Percentiles rank a stretch among this genome's conserved stretches.
Evolutionary conservation across 164 flowering plant species (phyloP).

Genomic region (Berberis thunbergii): DNA sequence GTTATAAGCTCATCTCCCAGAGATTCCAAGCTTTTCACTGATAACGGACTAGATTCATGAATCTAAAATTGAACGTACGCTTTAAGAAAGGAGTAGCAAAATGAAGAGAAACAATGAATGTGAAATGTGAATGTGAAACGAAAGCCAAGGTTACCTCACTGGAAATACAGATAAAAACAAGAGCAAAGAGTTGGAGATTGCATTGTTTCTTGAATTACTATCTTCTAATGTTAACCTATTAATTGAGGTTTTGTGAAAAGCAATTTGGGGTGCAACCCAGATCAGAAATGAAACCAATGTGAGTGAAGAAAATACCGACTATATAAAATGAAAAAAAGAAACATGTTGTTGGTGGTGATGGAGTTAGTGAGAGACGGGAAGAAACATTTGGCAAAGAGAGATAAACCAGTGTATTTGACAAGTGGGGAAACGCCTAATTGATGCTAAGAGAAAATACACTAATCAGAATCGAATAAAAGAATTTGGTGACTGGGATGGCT

Average conservation of each 20-base stretch:
- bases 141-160: slow-evolving; percentile 39
- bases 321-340: no score
- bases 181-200: slow-evolving; percentile 70
- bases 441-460: slow-evolving; percentile 9
- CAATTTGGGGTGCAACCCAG: no score
- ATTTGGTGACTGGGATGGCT: not conserved
- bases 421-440: slow-evolving; percentile 41
- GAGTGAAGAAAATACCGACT: no score
- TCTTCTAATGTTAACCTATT: not conserved
- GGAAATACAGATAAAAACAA: slow-evolving; percentile 64
- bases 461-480: not conserved
- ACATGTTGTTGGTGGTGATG: not conserved
- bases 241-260: no score
- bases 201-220: slow-evolving; percentile 22
- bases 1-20: slow-evolving; percentile 43
- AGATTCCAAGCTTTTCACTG: slow-evolving; percentile 46
- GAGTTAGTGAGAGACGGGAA: slow-evolving; percentile 26
- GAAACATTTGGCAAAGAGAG: slow-evolving; percentile 65
- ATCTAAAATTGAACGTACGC: slow-evolving; percentile 23
- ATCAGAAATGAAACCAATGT: no score
- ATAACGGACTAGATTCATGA: slow-evolving; percentile 41
- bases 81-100: not conserved
- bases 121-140: not conserved
- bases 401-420: slow-evolving; percentile 66
- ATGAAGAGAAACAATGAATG: not conserved